Percentiles rank a stretch among this genome's conserved stretches.
phyloP scores from a whole-genome alignment of 1,139 yeast species.

The Eremothecium gossypii region DNA sequence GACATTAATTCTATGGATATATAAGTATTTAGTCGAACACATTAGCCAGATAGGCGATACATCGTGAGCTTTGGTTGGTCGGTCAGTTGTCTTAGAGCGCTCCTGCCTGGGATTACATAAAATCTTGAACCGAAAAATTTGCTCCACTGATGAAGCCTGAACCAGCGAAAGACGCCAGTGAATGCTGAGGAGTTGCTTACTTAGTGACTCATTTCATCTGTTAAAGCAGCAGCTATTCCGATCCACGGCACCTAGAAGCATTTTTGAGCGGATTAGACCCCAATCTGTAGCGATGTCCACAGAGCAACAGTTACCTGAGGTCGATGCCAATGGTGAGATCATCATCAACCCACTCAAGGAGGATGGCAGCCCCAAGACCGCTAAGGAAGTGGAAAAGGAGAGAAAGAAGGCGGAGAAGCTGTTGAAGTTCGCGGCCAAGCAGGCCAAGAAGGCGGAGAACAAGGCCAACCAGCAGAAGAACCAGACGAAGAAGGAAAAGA shows the following conservation, averaged over 20 bases:
- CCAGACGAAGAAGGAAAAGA: constrained; percentile 53
- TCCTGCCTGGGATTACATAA: too few species aligned
- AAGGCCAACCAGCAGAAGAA: constrained; percentile 31
- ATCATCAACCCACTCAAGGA: constrained; percentile 31
- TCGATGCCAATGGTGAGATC: constrained; percentile 30
- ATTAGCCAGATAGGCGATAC: too few species aligned
- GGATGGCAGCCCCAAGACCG: constrained; percentile 42
- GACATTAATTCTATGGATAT: too few species aligned
- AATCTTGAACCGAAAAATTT: too few species aligned
- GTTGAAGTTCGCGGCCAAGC: constrained; percentile 90
- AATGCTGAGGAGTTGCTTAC: neutral
- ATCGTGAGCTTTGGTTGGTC: too few species aligned
- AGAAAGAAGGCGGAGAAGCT: constrained; percentile 93
- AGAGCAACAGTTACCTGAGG: constrained; percentile 29
- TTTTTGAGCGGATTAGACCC: neutral
- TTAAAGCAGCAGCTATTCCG: neutral
- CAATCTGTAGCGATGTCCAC: constrained; percentile 4
- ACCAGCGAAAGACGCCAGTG: neutral
- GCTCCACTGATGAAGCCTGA: too few species aligned
- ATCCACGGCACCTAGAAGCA: neutral
- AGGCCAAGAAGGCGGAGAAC: constrained; percentile 62
- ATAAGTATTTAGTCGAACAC: too few species aligned
- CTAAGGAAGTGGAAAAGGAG: constrained; percentile 83
- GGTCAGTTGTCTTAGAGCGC: too few species aligned
- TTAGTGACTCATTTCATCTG: neutral